A percentile compares a stretch with the other conserved stretches of the same genome.
Evolutionary conservation across 2,329 filamentous ascomycete species (phyloP).

Genomic region (Nigrospora sphaerica): DNA sequence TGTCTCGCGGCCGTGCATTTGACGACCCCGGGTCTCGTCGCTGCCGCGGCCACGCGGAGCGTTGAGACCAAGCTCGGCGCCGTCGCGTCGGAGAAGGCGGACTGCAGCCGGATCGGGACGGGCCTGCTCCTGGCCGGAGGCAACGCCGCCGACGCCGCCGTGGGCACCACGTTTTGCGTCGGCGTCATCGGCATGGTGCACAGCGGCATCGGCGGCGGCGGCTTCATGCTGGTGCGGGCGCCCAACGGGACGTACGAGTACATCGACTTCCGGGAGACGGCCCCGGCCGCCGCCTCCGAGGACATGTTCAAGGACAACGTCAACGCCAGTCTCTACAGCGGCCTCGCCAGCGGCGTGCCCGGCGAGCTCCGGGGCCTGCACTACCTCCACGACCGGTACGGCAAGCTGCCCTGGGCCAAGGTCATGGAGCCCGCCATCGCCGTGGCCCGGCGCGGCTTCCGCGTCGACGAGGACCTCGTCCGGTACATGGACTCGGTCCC

Average conservation of each 20-base stretch:
- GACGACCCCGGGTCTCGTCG: background rate
- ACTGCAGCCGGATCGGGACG: constrained; percentile 64
- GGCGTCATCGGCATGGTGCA: constrained; percentile 74
- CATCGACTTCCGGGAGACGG: constrained; percentile 80
- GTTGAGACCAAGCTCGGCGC: constrained; percentile 41
- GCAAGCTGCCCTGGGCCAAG: constrained; percentile 54
- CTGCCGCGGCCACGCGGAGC: background rate
- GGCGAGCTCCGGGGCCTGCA: constrained; percentile 69
- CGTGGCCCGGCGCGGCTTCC: constrained; percentile 67
- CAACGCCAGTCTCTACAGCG: constrained; percentile 57
- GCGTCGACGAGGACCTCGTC: constrained; percentile 58
- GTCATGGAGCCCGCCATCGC: constrained; percentile 66
- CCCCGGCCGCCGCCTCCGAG: constrained; percentile 69
- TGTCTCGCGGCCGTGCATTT: too few relatives aligned
- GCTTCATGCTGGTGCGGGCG: constrained; percentile 77
- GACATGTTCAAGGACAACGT: constrained; percentile 74
- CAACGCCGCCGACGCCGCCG: constrained; percentile 70
- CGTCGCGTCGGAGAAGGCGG: constrained; percentile 61
- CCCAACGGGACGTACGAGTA: constrained; percentile 70
- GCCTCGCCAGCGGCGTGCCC: constrained; percentile 63
- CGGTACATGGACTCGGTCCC: constrained; percentile 54
- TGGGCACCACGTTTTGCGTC: constrained; percentile 68
- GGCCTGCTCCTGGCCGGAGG: constrained; percentile 52
- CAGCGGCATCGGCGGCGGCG: constrained; percentile 79
- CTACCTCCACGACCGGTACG: constrained; percentile 64